Conservation (phyloP, 306 rosid species). For the Gillenia trifoliata region DNA sequence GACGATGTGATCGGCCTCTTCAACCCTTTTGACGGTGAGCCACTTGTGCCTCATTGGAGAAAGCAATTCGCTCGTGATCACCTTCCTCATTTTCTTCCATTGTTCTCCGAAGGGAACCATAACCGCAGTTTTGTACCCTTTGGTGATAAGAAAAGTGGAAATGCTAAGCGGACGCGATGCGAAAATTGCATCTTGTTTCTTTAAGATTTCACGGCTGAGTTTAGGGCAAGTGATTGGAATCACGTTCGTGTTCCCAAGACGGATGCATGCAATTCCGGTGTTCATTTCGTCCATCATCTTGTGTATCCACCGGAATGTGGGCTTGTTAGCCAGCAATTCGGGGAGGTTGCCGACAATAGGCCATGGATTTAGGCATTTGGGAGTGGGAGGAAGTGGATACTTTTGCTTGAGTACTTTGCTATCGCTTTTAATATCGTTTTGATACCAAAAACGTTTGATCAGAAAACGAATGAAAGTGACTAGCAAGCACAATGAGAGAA, state of each 20-base stretch:
- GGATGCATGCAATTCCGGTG: slow-evolving; percentile 37
- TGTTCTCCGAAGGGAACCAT: background rate
- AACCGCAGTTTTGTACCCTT: slow-evolving; percentile 7
- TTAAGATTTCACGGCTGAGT: slow-evolving; percentile 30
- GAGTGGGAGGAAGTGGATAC: background rate
- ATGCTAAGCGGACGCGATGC: slow-evolving; percentile 31
- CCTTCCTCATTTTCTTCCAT: slow-evolving; percentile 6
- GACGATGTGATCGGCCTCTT: slow-evolving; percentile 38
- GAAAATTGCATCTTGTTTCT: slow-evolving; percentile 27
- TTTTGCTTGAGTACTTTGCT: background rate
- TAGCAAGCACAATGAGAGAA: background rate
- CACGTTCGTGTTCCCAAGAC: slow-evolving; percentile 30
- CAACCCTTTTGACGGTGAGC: slow-evolving; percentile 24
- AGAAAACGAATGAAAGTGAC: background rate
- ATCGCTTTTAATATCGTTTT: background rate
- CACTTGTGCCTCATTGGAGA: background rate
- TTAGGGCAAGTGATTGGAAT: slow-evolving; percentile 22
- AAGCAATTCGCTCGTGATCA: background rate
- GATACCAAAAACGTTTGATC: background rate
- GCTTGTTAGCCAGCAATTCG: background rate
- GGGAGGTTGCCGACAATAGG: background rate
- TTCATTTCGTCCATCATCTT: slow-evolving; percentile 23
- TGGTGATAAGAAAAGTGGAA: background rate
- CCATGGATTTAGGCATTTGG: background rate
- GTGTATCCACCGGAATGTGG: slow-evolving; percentile 27